Base-by-base conservation (phyloP, 1,284 basidiomycete genomes). In the Peniophora sp. region DNA sequence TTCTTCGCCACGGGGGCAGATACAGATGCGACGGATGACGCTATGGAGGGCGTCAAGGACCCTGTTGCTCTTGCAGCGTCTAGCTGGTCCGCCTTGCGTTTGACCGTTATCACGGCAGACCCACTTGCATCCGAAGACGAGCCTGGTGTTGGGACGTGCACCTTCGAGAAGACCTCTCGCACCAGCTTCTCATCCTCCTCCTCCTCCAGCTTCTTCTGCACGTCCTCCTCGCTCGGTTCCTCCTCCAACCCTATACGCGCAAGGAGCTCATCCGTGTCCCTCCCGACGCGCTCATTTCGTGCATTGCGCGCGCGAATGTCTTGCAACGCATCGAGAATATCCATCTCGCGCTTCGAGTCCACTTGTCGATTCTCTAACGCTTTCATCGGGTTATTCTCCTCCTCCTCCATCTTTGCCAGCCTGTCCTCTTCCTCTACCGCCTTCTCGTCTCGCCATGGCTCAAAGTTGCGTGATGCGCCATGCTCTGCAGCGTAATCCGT, bases 341-440 rank as follows among this genome's bases (percentile, higher is more conserved):
- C 97, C 96, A 99, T 99, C 71, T 99, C 97, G 52, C 95, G 79
- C 67, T 96, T 92, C 34, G 89, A 91, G 67, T 96, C 92, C 48
- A 86, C 75, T 46, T 92, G 95, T 49, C 90, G 83, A 63, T 91
- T 90, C 75, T 99, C 97, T 25, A 99, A 76, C 25, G 83, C 89
- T 61, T 94, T 93, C 97, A 99, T 99, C 3, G 95, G 93, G 63
- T 99, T 96, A 61, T 90, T 91, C 66, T 92, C 90, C 61, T 92
- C 88, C 61, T 88, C 90, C 61, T 92, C 89, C 14, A 91, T 63
- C 61, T 84, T 88, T 51, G 81, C 88, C 52, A 88, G 74, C 55
- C 80, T 74, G 55, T 92, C 91, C 60, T 85, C 85, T 59, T 89
- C 85, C 56, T 88, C 80, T 1, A 74, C 81, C 0, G 77, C 83